Evolutionary conservation across 352 stramenopile species (phyloP).

Genomic region (Globisporangium orthogonon): DNA sequence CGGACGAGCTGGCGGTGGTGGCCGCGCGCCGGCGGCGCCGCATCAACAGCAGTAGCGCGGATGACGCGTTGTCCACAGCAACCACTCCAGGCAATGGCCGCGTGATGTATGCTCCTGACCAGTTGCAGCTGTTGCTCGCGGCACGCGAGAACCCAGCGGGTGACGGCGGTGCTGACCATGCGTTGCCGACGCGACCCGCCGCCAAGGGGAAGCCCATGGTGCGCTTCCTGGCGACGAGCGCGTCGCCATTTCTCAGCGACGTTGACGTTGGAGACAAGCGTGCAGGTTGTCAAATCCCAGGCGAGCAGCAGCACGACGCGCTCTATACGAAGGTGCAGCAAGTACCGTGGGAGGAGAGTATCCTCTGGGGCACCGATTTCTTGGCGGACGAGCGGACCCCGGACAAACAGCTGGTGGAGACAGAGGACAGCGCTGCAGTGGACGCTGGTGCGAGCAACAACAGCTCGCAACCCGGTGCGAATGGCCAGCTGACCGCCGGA

Average conservation of each 20-base stretch:
- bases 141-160: conserved; percentile 36
- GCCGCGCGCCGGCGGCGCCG: conserved; percentile 19
- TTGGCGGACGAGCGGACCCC: conserved; percentile 16
- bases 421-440: not conserved
- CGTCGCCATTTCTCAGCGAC: conserved; percentile 54
- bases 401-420: conserved; percentile 12
- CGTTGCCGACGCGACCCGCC: conserved; percentile 23
- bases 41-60: conserved; percentile 15
- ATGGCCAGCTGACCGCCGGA: not conserved
- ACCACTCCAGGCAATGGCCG: conserved; percentile 9
- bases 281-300: conserved; percentile 7
- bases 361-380: conserved; percentile 73
- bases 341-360: conserved; percentile 74
- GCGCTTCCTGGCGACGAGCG: conserved; percentile 50
- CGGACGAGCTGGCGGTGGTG: conserved; percentile 48
- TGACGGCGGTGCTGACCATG: conserved; percentile 31
- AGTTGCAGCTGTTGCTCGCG: conserved; percentile 58
- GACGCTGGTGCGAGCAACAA: not conserved
- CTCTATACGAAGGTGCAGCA: conserved; percentile 82
- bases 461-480: not conserved
- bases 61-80: conserved; percentile 9
- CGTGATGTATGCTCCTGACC: conserved; percentile 41
- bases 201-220: conserved; percentile 68
- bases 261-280: not conserved
- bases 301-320: conserved; percentile 31